Evolutionary conservation across 1,284 basidiomycete genomes (phyloP), one percentile per base, ranked within the genome.

Genomic region (Phellopilus nigrolimitatus): DNA sequence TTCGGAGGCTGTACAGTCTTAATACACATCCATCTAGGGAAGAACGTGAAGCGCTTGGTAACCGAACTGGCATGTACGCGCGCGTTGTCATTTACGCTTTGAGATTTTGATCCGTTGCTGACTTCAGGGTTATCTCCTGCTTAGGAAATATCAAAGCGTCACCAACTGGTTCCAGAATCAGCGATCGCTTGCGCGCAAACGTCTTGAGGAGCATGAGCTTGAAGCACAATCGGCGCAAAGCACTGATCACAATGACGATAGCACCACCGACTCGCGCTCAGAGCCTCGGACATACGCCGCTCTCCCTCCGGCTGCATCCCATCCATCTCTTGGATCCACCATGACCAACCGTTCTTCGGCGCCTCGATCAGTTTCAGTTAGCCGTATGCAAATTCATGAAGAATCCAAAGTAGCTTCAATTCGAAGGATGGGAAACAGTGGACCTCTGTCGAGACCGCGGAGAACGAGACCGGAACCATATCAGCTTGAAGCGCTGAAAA

Each of bases 151-250:
- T 67, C 79, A 85, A 66, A 85, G 79, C 54, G 79, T 89, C 55
- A 86, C 82, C 2, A 88, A 88, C 63, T 88, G 86, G 87, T 88
- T 89, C 66, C 85, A 88, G 72, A 87, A 88, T 62, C 85, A 88
- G 64, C 82, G 82, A 61, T 85, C 80, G 63, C 75, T 83, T 59
- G 78, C 81, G 36, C 84, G 80, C 70, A 84, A 81, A 67, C 77
- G 76, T 58, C 75, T 71, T 57, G 81, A 84, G 56, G 80, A 76
- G 4, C 54, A 60, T 52, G 53, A 62, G 15, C 58, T 62, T 47
- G 52, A 53, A 38, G 68, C 71, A 15, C 70, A 75, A 27, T 70
- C 73, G 31, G 69, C 66, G 55, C 71, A 74, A 12, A 49, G 47
- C 41, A 45, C 31, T 43, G 37, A 51, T 21, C 33, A 37, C 19